These are phyloP conservation scores for Nicotiana undulata DNA, from an alignment of 257 asterid species.

Conservation along the genomic window DNA sequence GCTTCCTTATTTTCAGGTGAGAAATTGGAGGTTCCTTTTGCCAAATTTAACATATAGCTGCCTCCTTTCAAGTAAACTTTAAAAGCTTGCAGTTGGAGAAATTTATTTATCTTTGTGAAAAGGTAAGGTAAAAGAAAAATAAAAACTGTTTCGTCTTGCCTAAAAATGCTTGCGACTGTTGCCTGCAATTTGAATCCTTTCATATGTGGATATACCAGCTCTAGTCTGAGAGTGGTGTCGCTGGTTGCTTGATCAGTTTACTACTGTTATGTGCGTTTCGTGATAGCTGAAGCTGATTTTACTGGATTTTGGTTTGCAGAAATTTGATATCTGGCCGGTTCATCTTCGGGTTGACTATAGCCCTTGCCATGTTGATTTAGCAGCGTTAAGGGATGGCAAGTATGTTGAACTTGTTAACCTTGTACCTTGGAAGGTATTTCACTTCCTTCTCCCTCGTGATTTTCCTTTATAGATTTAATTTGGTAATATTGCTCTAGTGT, in stretches of 20 bases:
- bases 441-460: slow-evolving; percentile 3
- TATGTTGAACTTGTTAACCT: slow-evolving; percentile 95
- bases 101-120: background rate
- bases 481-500: background rate
- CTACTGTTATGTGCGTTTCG: slow-evolving; percentile 1
- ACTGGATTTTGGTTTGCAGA: slow-evolving; percentile 46
- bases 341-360: slow-evolving; percentile 84
- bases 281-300: slow-evolving; percentile 13
- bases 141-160: background rate
- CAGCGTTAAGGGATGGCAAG: slow-evolving; percentile 89
- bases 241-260: background rate
- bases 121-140: background rate
- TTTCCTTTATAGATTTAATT: background rate
- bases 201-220: background rate
- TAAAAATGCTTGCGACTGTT: background rate
- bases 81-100: background rate
- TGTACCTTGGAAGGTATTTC: slow-evolving; percentile 94
- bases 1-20: slow-evolving; percentile 91
- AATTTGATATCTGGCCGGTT: slow-evolving; percentile 81
- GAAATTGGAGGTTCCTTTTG: slow-evolving; percentile 15
- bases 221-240: background rate
- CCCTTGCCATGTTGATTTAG: slow-evolving; percentile 85
- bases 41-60: background rate
- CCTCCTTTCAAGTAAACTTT: background rate
- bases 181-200: background rate